phyloP scores from a whole-genome alignment of 352 stramenopile genomes.

The Globisporangium yorkense region DNA sequence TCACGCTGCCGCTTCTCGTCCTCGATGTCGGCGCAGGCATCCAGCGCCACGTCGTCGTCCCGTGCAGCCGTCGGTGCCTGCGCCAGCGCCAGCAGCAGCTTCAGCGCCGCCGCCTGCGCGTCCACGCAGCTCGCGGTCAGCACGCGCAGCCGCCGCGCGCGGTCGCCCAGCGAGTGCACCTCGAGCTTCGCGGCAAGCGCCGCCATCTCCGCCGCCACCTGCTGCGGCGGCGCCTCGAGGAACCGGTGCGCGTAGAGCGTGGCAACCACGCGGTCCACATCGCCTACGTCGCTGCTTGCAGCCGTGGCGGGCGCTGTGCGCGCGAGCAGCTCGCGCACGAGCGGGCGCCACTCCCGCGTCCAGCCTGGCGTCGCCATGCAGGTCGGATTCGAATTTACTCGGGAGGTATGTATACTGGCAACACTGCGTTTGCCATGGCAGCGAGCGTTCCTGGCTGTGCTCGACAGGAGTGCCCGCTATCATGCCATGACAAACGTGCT shows the following conservation, averaged over 20 bases:
- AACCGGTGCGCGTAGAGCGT: conserved; percentile 45
- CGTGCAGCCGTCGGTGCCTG: conserved; percentile 32
- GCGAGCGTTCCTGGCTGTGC: too few species aligned
- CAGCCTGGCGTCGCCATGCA: conserved; percentile 32
- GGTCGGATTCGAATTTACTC: too few species aligned
- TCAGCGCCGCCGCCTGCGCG: conserved; percentile 38
- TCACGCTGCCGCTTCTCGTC: conserved; percentile 16
- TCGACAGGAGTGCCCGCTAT: too few species aligned
- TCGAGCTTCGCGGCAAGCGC: conserved; percentile 44
- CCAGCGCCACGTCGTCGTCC: conserved; percentile 27
- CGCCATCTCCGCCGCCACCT: conserved; percentile 35
- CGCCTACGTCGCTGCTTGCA: conserved; percentile 14
- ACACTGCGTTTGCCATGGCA: too few species aligned
- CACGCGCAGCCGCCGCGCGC: conserved; percentile 24
- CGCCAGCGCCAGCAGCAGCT: conserved; percentile 59
- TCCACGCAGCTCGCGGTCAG: conserved; percentile 22
- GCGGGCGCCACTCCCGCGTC: conserved; percentile 59
- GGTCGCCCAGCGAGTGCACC: conserved; percentile 45
- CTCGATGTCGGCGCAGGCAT: conserved; percentile 7
- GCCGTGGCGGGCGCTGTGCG: conserved; percentile 10
- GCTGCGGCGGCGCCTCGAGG: conserved; percentile 39
- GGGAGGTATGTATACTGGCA: too few species aligned
- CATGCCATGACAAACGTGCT: too few species aligned
- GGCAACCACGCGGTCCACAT: conserved; percentile 39
- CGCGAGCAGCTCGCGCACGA: conserved; percentile 38